Evolutionary conservation across 176 grass and related monocot species (phyloP).

Genomic region (Musa schizocarpa): DNA sequence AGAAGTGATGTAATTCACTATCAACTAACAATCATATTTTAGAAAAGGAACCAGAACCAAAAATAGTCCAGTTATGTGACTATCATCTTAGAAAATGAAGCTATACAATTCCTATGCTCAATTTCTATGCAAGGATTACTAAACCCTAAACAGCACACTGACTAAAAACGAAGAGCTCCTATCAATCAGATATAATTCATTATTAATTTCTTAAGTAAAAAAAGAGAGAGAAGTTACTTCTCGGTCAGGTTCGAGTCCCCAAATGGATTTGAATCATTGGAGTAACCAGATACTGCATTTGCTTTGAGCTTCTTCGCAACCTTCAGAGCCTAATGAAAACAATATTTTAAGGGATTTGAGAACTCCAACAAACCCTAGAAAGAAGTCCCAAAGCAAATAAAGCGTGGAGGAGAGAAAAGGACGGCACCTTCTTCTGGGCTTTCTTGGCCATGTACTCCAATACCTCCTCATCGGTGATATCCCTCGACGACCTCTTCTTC

Average conservation of each 20-base stretch:
- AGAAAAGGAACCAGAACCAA: too few species aligned
- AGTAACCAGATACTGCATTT: slow-evolving; percentile 63
- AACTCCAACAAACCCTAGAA: slow-evolving; percentile 10
- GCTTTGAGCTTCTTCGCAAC: slow-evolving; percentile 94
- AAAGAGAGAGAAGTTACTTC: slow-evolving; percentile 34
- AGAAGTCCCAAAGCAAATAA: background rate
- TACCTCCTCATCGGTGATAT: slow-evolving; percentile 81
- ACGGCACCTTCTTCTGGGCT: slow-evolving; percentile 73
- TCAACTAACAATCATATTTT: too few species aligned
- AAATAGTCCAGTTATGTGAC: too few species aligned
- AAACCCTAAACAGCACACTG: too few species aligned
- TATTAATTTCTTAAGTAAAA: background rate
- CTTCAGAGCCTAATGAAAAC: slow-evolving; percentile 52
- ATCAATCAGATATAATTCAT: background rate
- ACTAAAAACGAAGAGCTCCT: background rate
- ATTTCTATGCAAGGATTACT: too few species aligned
- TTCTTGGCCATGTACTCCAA: slow-evolving; percentile 79
- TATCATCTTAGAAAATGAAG: too few species aligned
- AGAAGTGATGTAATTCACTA: too few species aligned
- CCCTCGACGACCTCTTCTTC: slow-evolving; percentile 23
- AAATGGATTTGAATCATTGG: slow-evolving; percentile 88
- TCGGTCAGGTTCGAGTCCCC: slow-evolving; percentile 83
- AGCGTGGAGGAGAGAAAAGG: background rate
- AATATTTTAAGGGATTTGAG: background rate
- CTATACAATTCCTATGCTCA: too few species aligned